Base-by-base conservation (phyloP, 345 rosid genomes). In the Rhizophora apiculata region DNA sequence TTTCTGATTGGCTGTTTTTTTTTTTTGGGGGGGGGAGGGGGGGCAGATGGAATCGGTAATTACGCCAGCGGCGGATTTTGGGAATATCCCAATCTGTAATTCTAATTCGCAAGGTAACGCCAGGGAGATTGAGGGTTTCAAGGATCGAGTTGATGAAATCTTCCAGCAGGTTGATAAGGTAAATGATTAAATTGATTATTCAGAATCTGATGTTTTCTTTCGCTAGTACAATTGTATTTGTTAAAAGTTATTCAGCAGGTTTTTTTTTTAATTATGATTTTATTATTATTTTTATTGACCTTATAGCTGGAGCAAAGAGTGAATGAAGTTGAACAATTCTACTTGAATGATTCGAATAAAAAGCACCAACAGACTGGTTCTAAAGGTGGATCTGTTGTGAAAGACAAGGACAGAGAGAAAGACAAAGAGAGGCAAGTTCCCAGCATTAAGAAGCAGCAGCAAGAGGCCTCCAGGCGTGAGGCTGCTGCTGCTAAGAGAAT, bases 401-500 rank as follows among this genome's bases (percentile, higher is more conserved):
- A 88, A 81, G 96, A 86, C 22, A 88, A 81, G 74, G 59, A 81
- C 13, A 90, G 80, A 75, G 91, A 85, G n/a, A 88, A 81, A 75
- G 59, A 81, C 9, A 90, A 81, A 76, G 91, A 85, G 36, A 86
- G 84, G 62, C 87, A 85, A 27, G 77, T 86, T 32, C 79, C 85
- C 2, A 85, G 96, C 64, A 74, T 88, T 20, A 86, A 87, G 85
- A 92, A 90, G 68, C 84, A 81, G 81, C 86, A 81, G 61, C 91
- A 87, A 70, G 98, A 92, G 65, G 98, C 98, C 0, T 76, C 86
- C 0, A 82, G 83, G 49, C 74, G 97, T 59, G 98, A 90, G 65
- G 96, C 93, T 26, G 97, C 86, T 64, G 92, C 97, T 82, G 85
- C 89, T 5, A 96, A 96, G 81, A 79, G 98, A 83, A 96, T 90